Percentiles rank a stretch among this genome's conserved stretches.
These are phyloP conservation scores for Jatropha multifida DNA, from an alignment of 441 rosid species.

Conservation along the genomic window DNA sequence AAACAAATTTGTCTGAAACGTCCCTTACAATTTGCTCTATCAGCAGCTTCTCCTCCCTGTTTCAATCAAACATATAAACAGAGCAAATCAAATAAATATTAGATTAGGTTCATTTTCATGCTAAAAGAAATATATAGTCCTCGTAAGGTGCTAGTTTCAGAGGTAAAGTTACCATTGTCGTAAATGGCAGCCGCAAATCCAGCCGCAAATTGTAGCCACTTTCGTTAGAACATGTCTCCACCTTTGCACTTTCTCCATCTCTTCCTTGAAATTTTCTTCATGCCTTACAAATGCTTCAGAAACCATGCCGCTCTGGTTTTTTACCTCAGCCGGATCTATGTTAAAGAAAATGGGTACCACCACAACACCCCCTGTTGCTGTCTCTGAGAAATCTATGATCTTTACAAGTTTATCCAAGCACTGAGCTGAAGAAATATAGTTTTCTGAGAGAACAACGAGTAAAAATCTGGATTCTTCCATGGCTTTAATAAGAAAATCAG, in stretches of 20 bases:
- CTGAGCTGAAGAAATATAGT: not conserved
- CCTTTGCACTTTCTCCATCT: not conserved
- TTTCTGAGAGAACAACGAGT: not conserved
- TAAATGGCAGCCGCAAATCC: not conserved
- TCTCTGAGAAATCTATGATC: not conserved
- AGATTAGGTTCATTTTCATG: no score
- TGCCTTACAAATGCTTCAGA: not conserved
- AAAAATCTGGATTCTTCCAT: not conserved
- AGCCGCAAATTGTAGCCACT: constrained; percentile 1
- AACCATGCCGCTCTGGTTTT: not conserved
- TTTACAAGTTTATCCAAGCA: constrained; percentile 8
- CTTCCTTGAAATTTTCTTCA: not conserved
- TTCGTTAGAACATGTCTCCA: not conserved
- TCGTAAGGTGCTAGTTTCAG: not conserved
- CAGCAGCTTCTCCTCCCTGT: not conserved
- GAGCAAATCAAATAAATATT: no score
- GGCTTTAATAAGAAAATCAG: not conserved
- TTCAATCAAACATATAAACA: not conserved
- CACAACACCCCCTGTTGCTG: not conserved
- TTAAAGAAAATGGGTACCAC: not conserved
- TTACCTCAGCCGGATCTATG: not conserved
- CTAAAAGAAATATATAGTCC: not conserved
- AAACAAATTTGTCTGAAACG: constrained; percentile 1
- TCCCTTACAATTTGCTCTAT: not conserved
- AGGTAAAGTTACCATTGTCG: not conserved